phyloP scores from a whole-genome alignment of 2,329 filamentous ascomycete species.

The Colletotrichum limetticola region DNA sequence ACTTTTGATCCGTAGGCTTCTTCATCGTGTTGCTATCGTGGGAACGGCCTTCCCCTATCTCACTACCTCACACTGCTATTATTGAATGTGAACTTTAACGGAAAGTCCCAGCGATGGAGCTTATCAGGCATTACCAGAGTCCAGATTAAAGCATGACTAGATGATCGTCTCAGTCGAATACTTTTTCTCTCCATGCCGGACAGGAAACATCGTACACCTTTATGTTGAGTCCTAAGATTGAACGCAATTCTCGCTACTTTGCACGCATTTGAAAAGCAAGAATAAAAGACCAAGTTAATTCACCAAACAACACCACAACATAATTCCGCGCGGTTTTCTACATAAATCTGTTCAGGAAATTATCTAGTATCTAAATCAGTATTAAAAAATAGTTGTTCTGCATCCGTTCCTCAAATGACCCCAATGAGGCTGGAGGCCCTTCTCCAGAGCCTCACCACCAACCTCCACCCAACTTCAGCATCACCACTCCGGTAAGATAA shows the following conservation, averaged over 20 bases:
- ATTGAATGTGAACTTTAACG: no score
- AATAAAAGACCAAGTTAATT: not conserved
- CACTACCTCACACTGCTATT: no score
- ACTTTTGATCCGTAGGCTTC: no score
- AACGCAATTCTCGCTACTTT: no score
- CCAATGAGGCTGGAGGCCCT: not conserved
- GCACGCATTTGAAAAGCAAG: not conserved
- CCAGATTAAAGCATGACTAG: fast-evolving
- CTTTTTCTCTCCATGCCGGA: no score
- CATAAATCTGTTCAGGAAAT: not conserved
- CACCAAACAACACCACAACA: not conserved
- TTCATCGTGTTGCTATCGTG: no score
- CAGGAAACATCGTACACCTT: fast-evolving
- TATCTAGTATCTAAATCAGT: not conserved
- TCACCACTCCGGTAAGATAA: not conserved
- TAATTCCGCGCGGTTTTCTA: not conserved
- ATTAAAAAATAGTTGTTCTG: not conserved
- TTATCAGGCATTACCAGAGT: no score
- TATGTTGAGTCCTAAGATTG: fast-evolving
- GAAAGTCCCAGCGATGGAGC: no score
- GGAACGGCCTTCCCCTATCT: no score
- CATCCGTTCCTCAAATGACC: not conserved
- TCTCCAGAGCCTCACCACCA: not conserved
- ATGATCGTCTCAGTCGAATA: no score
- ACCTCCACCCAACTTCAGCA: not conserved